These are phyloP conservation scores for Oxyria digyna DNA, from an alignment of 148 eudicot genomes.

Conservation along the genomic window DNA sequence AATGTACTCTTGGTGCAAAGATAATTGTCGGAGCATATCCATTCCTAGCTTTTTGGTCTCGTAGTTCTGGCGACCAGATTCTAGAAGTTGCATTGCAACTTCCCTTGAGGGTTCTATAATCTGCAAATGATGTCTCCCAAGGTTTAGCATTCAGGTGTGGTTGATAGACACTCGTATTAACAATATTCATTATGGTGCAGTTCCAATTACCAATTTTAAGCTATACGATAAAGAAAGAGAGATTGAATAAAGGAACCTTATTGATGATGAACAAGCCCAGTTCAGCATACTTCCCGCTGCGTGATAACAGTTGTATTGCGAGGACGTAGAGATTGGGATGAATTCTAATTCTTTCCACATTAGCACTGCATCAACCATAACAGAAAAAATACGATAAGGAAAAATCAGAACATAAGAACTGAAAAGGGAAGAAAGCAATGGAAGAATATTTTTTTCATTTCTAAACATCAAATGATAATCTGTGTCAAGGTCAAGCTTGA, in stretches of 20 bases:
- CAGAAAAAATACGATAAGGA: neutral
- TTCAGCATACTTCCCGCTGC: slow-evolving; percentile 65
- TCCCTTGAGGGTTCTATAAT: slow-evolving; percentile 93
- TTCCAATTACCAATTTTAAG: neutral
- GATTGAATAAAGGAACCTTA: slow-evolving; percentile 39
- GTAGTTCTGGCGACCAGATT: slow-evolving; percentile 55
- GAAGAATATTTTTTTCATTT: neutral
- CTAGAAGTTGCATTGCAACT: slow-evolving; percentile 77
- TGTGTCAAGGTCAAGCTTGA: neutral
- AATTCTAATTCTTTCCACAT: slow-evolving; percentile 57
- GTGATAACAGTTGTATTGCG: slow-evolving; percentile 55
- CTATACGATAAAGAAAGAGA: slow-evolving; percentile 2
- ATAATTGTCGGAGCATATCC: slow-evolving; percentile 78
- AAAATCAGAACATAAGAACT: neutral
- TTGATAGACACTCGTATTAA: neutral
- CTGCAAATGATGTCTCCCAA: slow-evolving; percentile 22
- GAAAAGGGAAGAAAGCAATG: neutral
- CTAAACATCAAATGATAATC: neutral
- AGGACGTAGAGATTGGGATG: slow-evolving; percentile 58
- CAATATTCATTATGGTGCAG: neutral
- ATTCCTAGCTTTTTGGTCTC: slow-evolving; percentile 75
- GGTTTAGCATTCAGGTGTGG: neutral
- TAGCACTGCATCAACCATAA: slow-evolving; percentile 41
- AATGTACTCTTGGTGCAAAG: slow-evolving; percentile 76
- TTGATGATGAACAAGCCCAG: slow-evolving; percentile 66